These are phyloP conservation scores for Thelephora terrestris DNA, from an alignment of 1,284 basidiomycete genomes.

Conservation along the genomic window DNA sequence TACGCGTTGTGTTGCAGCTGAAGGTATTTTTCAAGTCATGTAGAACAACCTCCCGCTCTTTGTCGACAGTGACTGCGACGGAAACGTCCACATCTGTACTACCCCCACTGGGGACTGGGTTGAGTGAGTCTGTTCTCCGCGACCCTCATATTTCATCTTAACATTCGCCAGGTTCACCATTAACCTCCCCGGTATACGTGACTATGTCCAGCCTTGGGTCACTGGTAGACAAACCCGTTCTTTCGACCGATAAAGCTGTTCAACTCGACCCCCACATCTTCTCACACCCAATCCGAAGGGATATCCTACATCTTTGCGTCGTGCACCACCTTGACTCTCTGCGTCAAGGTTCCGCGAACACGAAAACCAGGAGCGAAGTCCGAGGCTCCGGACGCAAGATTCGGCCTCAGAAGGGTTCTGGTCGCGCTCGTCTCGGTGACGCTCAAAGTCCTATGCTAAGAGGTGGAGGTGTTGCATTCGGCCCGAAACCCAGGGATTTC, in stretches of 20 bases:
- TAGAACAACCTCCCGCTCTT: constrained; percentile 7
- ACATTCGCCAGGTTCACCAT: constrained; percentile 26
- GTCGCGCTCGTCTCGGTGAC: constrained; percentile 85
- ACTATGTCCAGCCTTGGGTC: constrained; percentile 48
- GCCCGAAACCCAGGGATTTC: constrained; percentile 86
- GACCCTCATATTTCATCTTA: neutral
- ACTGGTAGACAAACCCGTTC: constrained; percentile 27
- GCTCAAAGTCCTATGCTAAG: constrained; percentile 81
- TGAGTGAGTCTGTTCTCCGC: neutral
- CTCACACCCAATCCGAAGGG: constrained; percentile 75
- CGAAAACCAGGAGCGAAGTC: constrained; percentile 88
- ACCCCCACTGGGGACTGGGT: neutral
- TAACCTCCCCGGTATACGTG: constrained; percentile 44
- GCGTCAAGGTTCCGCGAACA: constrained; percentile 84
- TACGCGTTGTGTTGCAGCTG: neutral
- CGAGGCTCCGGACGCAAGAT: constrained; percentile 84
- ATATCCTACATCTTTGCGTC: constrained; percentile 90
- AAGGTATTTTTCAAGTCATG: constrained; percentile 3
- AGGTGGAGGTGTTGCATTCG: constrained; percentile 89
- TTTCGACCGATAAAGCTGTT: constrained; percentile 43
- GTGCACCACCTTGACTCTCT: constrained; percentile 84
- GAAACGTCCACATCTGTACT: constrained; percentile 1
- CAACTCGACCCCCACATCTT: constrained; percentile 81
- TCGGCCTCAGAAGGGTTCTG: constrained; percentile 86
- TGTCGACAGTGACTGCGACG: constrained; percentile 10